Base-by-base conservation (phyloP, 768 basidiomycete genomes). In the Leucogyrophana mollusca region DNA sequence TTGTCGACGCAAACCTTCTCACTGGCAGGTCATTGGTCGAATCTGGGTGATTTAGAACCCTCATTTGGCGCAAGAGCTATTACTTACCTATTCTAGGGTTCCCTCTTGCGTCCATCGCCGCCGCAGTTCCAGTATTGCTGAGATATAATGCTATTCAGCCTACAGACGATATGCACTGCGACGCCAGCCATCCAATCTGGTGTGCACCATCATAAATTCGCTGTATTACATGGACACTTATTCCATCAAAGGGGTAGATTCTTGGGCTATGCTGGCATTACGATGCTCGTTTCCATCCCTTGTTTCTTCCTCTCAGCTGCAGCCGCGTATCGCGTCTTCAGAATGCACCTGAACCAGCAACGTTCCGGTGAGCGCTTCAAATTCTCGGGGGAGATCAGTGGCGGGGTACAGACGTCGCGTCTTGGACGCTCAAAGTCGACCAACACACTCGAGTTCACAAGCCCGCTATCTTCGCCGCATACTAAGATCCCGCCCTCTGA, bases 131-230 rank as follows among this genome's bases (percentile, higher is more conserved):
- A 0, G 55, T 80, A 17, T 55, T 79, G 2, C 49, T 81, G 36
- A 70, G 60, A 46, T 58, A 72, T 3, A 56, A 79, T 49, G 70
- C 78, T 4, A 68, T 76, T 3, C 60, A 68, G 27, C 80, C 77
- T 4, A 57, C 57, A 1, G 73, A 82, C 30, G 77, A 76, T 51
- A 58, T 87, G 47, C 71, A 76, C 53, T 87, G 85, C 54, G 84
- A 86, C 54, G 72, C 74, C 24, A 75, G 66, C n/a, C 49, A 70
- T 52, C 82, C 82, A 2, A 59, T 75, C 44, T 85, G 84, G 85
- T 85, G 54, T 37, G 76, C 55, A 2, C 13, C 4, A 21, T 34
- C 16, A 36, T 23, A 37, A 20, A 23, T 22, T 33, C 2, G 38
- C 21, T 25, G 7, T 21, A 35, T 48, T 3, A 39, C 20, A 25